phyloP scores from a whole-genome alignment of 2,329 filamentous ascomycete genomes.

The Emmonsiellopsis sp. region DNA sequence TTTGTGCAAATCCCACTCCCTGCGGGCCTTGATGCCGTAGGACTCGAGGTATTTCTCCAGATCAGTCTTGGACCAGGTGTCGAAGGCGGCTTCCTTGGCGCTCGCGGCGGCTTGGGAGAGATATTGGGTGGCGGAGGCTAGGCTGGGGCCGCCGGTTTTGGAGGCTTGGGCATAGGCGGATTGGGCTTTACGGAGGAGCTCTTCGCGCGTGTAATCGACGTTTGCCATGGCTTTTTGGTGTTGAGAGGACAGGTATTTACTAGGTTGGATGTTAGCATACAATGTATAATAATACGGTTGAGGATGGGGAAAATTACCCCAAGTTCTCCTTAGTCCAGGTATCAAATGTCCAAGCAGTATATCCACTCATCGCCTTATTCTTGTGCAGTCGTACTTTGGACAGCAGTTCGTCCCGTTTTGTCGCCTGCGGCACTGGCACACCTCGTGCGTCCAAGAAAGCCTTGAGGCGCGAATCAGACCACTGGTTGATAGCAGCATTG shows the following conservation, averaged over 20 bases:
- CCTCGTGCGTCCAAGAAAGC: conserved; percentile 69
- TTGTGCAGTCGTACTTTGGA: conserved; percentile 64
- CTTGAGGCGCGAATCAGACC: conserved; percentile 72
- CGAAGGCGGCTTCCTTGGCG: conserved; percentile 59
- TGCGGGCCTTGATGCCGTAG: conserved; percentile 61
- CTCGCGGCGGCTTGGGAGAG: conserved; percentile 56
- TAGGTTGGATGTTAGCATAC: conserved; percentile 40
- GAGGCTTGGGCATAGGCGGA: conserved; percentile 39
- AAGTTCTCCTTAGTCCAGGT: conserved; percentile 65
- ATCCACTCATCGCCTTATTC: conserved; percentile 60
- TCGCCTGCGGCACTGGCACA: conserved; percentile 62
- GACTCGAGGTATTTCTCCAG: conserved; percentile 72
- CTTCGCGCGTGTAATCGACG: conserved; percentile 59
- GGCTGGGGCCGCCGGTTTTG: conserved; percentile 35
- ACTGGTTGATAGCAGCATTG: conserved; percentile 50
- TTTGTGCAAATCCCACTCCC: conserved; percentile 60
- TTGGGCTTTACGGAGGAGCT: conserved; percentile 53
- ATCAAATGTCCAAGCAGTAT: conserved; percentile 70
- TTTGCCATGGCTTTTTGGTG: conserved; percentile 51
- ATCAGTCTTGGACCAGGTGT: conserved; percentile 62
- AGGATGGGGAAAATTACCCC: conserved; percentile 32
- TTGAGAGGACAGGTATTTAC: conserved; percentile 41
- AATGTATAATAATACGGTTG: conserved; percentile 32
- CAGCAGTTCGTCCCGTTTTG: conserved; percentile 63
- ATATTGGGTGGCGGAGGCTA: conserved; percentile 62